These are phyloP conservation scores for Saturnispora halmiae DNA, from an alignment of 805 yeast species.

Conservation along the genomic window DNA sequence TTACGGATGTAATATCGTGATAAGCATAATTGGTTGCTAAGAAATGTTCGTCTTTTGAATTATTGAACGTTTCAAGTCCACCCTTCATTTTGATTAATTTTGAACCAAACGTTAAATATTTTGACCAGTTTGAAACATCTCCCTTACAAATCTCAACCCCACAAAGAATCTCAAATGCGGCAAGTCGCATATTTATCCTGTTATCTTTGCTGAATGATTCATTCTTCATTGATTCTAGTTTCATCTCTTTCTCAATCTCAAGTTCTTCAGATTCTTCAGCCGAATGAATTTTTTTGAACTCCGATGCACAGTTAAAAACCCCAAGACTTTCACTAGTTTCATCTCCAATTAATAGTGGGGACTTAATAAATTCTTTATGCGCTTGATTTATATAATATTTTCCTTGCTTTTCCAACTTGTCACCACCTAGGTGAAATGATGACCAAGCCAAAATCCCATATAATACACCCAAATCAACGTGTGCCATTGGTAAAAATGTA, in stretches of 20 bases:
- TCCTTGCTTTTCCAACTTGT: constrained; percentile 39
- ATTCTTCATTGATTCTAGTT: constrained; percentile 6
- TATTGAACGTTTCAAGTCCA: constrained; percentile 45
- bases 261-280: constrained; percentile 21
- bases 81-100: constrained; percentile 52
- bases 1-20: constrained; percentile 64
- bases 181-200: constrained; percentile 39
- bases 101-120: constrained; percentile 57
- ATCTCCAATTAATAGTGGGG: constrained; percentile 24
- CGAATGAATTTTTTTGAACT: constrained; percentile 19
- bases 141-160: constrained; percentile 83
- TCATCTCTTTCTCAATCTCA: constrained; percentile 5
- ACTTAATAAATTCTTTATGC: constrained; percentile 32
- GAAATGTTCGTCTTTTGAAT: constrained; percentile 57
- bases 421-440: constrained; percentile 41
- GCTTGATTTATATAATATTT: constrained; percentile 40
- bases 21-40: constrained; percentile 70
- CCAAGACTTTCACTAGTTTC: neutral
- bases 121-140: constrained; percentile 69
- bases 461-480: constrained; percentile 40
- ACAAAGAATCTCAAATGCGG: constrained; percentile 57
- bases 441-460: constrained; percentile 49
- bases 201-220: constrained; percentile 24
- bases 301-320: constrained; percentile 12
- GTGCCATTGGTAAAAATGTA: constrained; percentile 48